phyloP scores from a whole-genome alignment of 352 stramenopile species.

The Blastocystis sp. region DNA sequence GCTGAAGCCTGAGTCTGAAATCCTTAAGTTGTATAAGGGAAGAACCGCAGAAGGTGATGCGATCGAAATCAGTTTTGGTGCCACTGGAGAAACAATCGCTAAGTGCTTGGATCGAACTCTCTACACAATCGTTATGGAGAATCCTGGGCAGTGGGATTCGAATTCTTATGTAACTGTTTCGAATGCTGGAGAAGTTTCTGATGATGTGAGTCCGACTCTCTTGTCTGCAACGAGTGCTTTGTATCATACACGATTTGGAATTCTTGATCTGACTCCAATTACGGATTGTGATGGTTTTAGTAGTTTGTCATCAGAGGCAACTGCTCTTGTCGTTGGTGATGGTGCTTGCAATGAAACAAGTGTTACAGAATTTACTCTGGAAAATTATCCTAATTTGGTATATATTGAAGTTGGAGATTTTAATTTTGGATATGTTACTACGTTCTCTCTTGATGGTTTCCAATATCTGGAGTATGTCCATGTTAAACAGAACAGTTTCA shows the following conservation, averaged over 20 bases:
- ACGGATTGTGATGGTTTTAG: not conserved
- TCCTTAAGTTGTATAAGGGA: no score
- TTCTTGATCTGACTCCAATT: not conserved
- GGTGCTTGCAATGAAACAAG: not conserved
- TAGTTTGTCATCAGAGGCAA: not conserved
- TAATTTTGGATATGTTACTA: not conserved
- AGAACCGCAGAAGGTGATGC: no score
- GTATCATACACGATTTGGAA: not conserved
- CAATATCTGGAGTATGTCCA: not conserved
- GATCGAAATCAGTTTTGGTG: no score
- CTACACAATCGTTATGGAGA: no score
- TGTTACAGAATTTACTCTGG: not conserved
- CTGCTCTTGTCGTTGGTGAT: not conserved
- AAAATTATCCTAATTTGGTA: not conserved
- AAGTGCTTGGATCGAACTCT: no score
- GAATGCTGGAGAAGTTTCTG: no score
- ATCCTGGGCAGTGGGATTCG: no score
- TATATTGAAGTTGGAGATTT: not conserved
- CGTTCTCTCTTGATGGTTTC: not conserved
- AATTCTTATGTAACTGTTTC: no score
- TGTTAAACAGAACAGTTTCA: not conserved
- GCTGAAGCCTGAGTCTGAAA: no score
- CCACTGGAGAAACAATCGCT: no score
- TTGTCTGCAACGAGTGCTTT: no score
- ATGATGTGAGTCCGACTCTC: no score